A percentile compares a stretch with the other conserved stretches of the same genome.
These are phyloP conservation scores for Paramecium tetraurelia DNA, from an alignment of 73 alveolate genomes.

Conservation along the genomic window DNA sequence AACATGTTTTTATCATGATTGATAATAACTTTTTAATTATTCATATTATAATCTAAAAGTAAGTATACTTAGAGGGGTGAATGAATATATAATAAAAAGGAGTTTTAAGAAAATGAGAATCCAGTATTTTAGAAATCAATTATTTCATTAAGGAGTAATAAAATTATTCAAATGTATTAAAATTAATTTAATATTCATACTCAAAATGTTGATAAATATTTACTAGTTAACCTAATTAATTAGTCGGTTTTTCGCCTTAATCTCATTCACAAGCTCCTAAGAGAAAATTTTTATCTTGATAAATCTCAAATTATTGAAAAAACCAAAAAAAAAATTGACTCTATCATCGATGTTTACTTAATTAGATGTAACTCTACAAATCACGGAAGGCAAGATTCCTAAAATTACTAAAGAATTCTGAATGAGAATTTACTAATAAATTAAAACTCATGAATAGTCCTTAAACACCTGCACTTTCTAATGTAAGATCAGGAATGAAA, in stretches of 20 bases:
- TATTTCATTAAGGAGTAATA: too few relatives aligned
- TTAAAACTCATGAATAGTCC: neutral
- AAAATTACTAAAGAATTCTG: neutral
- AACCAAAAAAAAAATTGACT: neutral
- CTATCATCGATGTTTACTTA: neutral
- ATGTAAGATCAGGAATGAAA: neutral
- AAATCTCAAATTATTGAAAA: neutral
- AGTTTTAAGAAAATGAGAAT: too few relatives aligned
- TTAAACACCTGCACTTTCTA: neutral
- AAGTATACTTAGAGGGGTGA: too few relatives aligned
- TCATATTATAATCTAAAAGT: too few relatives aligned
- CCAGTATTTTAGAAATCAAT: too few relatives aligned
- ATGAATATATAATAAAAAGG: too few relatives aligned
- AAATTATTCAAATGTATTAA: neutral
- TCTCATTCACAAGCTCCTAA: slow-evolving; percentile 62
- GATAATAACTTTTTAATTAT: slow-evolving; percentile 48
- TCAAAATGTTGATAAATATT: neutral
- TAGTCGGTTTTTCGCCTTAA: slow-evolving; percentile 49
- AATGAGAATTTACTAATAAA: neutral
- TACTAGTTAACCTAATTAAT: neutral
- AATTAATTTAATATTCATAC: neutral
- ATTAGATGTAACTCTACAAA: slow-evolving; percentile 49
- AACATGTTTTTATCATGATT: neutral
- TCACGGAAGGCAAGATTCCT: neutral
- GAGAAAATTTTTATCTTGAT: slow-evolving; percentile 20